Evolutionary conservation across 192 early-diverging fungal species (phyloP).

Genomic region (Phlyctochytrium planicorne): DNA sequence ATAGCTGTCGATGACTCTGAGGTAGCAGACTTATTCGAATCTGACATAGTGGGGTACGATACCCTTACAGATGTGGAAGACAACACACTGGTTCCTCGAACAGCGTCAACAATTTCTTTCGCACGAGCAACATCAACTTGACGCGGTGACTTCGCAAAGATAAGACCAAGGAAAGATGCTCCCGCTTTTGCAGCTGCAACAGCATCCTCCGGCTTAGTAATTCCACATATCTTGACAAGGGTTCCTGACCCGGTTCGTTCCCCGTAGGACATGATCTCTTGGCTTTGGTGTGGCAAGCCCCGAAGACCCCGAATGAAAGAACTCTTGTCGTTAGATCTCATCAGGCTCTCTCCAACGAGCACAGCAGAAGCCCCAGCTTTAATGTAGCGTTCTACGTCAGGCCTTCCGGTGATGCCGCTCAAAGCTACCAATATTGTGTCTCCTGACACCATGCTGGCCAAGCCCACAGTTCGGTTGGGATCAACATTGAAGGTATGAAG

Average conservation of each 20-base stretch:
- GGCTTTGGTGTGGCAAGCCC: conserved; percentile 15
- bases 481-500: conserved; percentile 93
- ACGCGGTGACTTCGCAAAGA: conserved; percentile 85
- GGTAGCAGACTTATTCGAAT: conserved; percentile 4
- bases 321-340: conserved; percentile 75
- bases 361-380: conserved; percentile 77
- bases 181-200: conserved; percentile 70
- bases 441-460: conserved; percentile 77
- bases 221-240: conserved; percentile 90
- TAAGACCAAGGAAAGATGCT: conserved; percentile 91
- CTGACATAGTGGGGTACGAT: background rate
- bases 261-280: background rate
- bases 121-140: conserved; percentile 68
- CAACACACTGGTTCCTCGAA: conserved; percentile 38
- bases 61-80: background rate
- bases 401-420: conserved; percentile 81
- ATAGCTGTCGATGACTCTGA: conserved; percentile 15
- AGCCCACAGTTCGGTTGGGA: conserved; percentile 73
- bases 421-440: conserved; percentile 78
- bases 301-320: conserved; percentile 75
- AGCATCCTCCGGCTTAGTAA: conserved; percentile 80
- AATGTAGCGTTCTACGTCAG: conserved; percentile 81
- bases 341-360: conserved; percentile 94
- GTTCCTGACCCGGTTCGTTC: background rate
- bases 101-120: conserved; percentile 68